Evolutionary conservation across 805 yeast species (phyloP).

Genomic region (Zygoascus biomembranicola): DNA sequence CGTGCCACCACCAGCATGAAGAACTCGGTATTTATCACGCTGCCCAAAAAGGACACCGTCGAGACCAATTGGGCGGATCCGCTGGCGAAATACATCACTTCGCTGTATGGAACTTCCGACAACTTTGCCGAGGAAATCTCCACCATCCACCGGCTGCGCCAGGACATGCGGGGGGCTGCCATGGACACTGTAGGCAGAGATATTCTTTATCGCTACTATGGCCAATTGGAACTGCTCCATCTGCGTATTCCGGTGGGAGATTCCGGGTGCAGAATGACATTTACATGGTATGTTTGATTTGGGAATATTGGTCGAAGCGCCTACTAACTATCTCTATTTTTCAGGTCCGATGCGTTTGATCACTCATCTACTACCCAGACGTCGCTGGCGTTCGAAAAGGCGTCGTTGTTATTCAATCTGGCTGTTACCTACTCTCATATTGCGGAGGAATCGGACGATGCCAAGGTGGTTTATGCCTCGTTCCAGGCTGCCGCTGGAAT

Average conservation of each 20-base stretch:
- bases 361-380: slow-evolving; percentile 47
- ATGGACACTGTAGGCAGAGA: slow-evolving; percentile 41
- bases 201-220: slow-evolving; percentile 60
- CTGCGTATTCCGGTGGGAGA: slow-evolving; percentile 61
- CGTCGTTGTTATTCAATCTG: slow-evolving; percentile 69
- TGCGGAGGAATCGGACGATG: slow-evolving; percentile 32
- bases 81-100: slow-evolving; percentile 46
- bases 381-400: slow-evolving; percentile 85
- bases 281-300: slow-evolving; percentile 53
- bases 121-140: slow-evolving; percentile 51
- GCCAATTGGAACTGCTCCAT: slow-evolving; percentile 72
- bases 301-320: background rate
- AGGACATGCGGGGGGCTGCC: slow-evolving; percentile 45
- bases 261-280: slow-evolving; percentile 48
- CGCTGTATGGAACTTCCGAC: slow-evolving; percentile 53
- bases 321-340: background rate
- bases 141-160: slow-evolving; percentile 49
- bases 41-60: slow-evolving; percentile 39
- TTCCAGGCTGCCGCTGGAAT: slow-evolving; percentile 77
- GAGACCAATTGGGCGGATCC: slow-evolving; percentile 61
- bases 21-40: slow-evolving; percentile 21
- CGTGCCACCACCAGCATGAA: slow-evolving; percentile 5
- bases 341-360: slow-evolving; percentile 51
- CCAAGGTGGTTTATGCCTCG: slow-evolving; percentile 50
- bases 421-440: slow-evolving; percentile 53